These are phyloP conservation scores for Wickerhamomyces sp. DNA, from an alignment of 1,139 yeast genomes.

Conservation along the genomic window DNA sequence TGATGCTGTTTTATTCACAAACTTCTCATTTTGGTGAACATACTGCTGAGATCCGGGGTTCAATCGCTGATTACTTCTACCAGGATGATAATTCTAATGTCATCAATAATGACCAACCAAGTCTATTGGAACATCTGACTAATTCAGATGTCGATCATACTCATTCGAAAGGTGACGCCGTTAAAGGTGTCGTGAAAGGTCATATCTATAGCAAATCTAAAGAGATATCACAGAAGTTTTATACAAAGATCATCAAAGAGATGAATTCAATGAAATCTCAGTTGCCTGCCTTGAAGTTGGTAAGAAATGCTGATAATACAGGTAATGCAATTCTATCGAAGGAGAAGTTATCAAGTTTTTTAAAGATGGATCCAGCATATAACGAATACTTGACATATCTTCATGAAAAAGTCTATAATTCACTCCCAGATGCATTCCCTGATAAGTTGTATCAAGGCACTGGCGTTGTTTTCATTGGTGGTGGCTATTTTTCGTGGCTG, in stretches of 20 bases:
- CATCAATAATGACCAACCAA: neutral
- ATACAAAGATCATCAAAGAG: slow-evolving; percentile 8
- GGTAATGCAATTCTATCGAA: slow-evolving; percentile 15
- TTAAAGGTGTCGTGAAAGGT: neutral
- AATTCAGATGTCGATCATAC: neutral
- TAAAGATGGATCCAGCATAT: slow-evolving; percentile 41
- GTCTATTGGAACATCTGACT: neutral
- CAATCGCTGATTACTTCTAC: neutral
- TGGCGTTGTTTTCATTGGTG: slow-evolving; percentile 80
- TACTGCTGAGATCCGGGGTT: neutral
- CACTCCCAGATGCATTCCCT: slow-evolving; percentile 40
- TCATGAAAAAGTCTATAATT: slow-evolving; percentile 48
- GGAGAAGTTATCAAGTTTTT: slow-evolving; percentile 8
- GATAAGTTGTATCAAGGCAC: slow-evolving; percentile 48
- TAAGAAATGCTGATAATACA: slow-evolving; percentile 10
- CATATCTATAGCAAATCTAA: neutral
- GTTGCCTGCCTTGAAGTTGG: slow-evolving; percentile 11
- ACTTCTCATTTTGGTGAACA: neutral
- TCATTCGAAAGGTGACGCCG: neutral
- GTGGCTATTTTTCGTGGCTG: slow-evolving; percentile 70
- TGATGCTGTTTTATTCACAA: neutral
- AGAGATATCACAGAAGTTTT: slow-evolving; percentile 14
- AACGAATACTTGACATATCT: slow-evolving; percentile 39
- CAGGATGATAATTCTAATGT: slow-evolving; percentile 1
- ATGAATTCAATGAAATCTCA: slow-evolving; percentile 9